Evolutionary conservation across 2,329 filamentous ascomycete species (phyloP).

Genomic region (Ceratocystis cubensis): DNA sequence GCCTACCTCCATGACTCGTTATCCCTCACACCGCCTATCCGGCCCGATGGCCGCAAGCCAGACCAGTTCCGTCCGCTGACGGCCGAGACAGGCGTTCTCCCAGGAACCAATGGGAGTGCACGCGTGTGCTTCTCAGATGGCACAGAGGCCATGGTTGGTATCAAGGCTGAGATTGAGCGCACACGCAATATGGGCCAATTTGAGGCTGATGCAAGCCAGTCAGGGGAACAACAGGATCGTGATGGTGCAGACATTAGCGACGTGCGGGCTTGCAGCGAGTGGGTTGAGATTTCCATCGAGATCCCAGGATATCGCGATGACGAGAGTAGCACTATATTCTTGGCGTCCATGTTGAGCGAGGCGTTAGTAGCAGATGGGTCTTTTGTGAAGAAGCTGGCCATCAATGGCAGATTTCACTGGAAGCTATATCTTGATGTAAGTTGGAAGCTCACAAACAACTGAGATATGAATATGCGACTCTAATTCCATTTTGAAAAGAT

Average conservation of each 20-base stretch:
- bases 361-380: slow-evolving; percentile 62
- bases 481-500: slow-evolving; percentile 45
- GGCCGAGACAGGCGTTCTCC: slow-evolving; percentile 82
- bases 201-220: slow-evolving; percentile 25
- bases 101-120: slow-evolving; percentile 81
- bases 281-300: slow-evolving; percentile 85
- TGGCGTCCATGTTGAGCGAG: slow-evolving; percentile 80
- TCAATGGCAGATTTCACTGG: slow-evolving; percentile 92
- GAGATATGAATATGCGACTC: background rate
- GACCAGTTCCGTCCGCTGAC: slow-evolving; percentile 83
- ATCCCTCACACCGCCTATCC: slow-evolving; percentile 66
- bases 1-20: slow-evolving; percentile 89
- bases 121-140: slow-evolving; percentile 90
- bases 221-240: slow-evolving; percentile 26
- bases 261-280: slow-evolving; percentile 43
- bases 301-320: slow-evolving; percentile 86
- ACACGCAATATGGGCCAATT: slow-evolving; percentile 32
- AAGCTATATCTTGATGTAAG: slow-evolving; percentile 85
- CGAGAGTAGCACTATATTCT: slow-evolving; percentile 74
- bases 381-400: slow-evolving; percentile 61
- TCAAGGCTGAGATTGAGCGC: slow-evolving; percentile 88
- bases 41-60: slow-evolving; percentile 70
- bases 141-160: slow-evolving; percentile 87
- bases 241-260: slow-evolving; percentile 30
- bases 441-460: slow-evolving; percentile 22